Evolutionary conservation across 1,139 yeast genomes (phyloP).

Genomic region (Suzukiozyma palmioleophila): DNA sequence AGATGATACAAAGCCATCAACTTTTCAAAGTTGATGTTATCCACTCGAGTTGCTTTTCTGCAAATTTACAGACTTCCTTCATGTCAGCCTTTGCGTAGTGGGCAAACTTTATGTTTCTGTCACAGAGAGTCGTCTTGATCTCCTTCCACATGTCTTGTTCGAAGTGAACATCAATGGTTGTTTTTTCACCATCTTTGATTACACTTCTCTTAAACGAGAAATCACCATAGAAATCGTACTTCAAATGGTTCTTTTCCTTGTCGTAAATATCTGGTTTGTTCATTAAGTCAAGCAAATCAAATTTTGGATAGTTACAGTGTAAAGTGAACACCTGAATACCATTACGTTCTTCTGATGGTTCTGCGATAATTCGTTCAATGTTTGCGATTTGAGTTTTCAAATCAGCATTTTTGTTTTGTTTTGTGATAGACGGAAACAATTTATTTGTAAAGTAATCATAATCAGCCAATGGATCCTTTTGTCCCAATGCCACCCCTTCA

Average conservation of each 20-base stretch:
- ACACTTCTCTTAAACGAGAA: slow-evolving; percentile 16
- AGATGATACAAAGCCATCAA: no score
- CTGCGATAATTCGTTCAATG: slow-evolving; percentile 3
- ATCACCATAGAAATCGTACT: slow-evolving; percentile 28
- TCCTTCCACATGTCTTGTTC: slow-evolving; percentile 34
- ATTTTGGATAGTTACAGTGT: slow-evolving; percentile 33
- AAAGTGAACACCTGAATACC: slow-evolving; percentile 22
- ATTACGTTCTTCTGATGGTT: slow-evolving; percentile 17
- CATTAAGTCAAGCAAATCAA: slow-evolving; percentile 26
- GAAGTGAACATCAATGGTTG: slow-evolving; percentile 19
- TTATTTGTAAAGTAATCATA: slow-evolving; percentile 15
- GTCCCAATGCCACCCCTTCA: slow-evolving; percentile 41
- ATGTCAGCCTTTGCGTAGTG: slow-evolving; percentile 22
- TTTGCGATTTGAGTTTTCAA: slow-evolving; percentile 5
- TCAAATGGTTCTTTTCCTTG: slow-evolving; percentile 18
- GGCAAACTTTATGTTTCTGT: slow-evolving; percentile 19
- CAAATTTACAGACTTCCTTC: slow-evolving; percentile 23
- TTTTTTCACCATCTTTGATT: slow-evolving; percentile 8
- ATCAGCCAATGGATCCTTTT: slow-evolving; percentile 32
- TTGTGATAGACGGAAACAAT: slow-evolving; percentile 3
- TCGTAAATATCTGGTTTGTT: slow-evolving; percentile 25
- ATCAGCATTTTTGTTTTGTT: slow-evolving; percentile 3
- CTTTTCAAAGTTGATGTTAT: slow-evolving; percentile 8
- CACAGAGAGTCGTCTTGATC: slow-evolving; percentile 27
- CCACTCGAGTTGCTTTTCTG: slow-evolving; percentile 27